Percentiles rank a stretch among this genome's conserved stretches.
These are phyloP conservation scores for Venturiaceae sp. DNA, from an alignment of 2,329 filamentous ascomycete genomes.

Conservation along the genomic window DNA sequence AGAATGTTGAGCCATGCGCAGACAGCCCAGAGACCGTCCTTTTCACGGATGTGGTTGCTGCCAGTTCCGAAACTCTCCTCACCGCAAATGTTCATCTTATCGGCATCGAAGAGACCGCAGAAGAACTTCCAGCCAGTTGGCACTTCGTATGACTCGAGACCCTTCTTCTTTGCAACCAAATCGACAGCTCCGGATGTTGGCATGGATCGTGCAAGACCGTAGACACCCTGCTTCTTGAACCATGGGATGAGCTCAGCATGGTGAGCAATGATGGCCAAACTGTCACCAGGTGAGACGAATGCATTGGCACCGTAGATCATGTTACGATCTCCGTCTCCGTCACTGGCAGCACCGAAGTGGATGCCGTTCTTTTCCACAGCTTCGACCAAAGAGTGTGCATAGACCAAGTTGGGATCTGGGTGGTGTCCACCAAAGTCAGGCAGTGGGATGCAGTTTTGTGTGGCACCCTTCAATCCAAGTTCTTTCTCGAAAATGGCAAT, in stretches of 20 bases:
- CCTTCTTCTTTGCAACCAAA: slow-evolving; percentile 89
- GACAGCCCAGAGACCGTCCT: slow-evolving; percentile 96
- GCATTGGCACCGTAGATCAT: slow-evolving; percentile 98
- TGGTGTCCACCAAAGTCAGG: slow-evolving; percentile 96
- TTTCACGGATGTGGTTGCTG: slow-evolving; percentile 97
- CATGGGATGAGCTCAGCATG: slow-evolving; percentile 94
- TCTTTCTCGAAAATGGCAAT: slow-evolving; percentile 92
- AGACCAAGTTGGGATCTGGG: slow-evolving; percentile 95
- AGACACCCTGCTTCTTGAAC: slow-evolving; percentile 95
- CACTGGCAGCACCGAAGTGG: slow-evolving; percentile 91
- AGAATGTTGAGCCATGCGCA: slow-evolving; percentile 99
- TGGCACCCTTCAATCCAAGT: slow-evolving; percentile 71
- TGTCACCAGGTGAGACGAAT: slow-evolving; percentile 96
- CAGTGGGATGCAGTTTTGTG: slow-evolving; percentile 84
- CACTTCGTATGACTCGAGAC: slow-evolving; percentile 86
- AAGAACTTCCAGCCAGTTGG: slow-evolving; percentile 99
- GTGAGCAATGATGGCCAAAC: slow-evolving; percentile 95
- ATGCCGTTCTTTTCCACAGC: slow-evolving; percentile 84
- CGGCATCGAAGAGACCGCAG: slow-evolving; percentile 86
- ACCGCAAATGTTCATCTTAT: slow-evolving; percentile 96
- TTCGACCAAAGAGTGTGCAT: slow-evolving; percentile 89
- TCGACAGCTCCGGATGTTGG: slow-evolving; percentile 93
- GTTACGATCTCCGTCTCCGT: slow-evolving; percentile 97
- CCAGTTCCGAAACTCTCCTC: slow-evolving; percentile 98
- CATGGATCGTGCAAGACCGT: slow-evolving; percentile 93